Evolutionary conservation across 1,284 basidiomycete genomes (phyloP).

Genomic region (Pseudozyma sp.): DNA sequence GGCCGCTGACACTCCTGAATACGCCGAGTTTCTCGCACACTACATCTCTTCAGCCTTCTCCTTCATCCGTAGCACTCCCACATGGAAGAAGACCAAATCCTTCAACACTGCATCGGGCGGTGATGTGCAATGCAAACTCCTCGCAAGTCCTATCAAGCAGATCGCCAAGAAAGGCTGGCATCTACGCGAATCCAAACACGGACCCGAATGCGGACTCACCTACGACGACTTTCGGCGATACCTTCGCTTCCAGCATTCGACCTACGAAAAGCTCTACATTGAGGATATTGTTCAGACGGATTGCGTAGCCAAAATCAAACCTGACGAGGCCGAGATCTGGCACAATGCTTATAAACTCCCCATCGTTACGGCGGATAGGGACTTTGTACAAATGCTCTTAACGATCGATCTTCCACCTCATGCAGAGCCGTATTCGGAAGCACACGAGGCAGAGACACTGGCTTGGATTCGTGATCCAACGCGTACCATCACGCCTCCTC

Average conservation of each 20-base stretch:
- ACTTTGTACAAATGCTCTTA: constrained; percentile 63
- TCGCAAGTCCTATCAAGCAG: constrained; percentile 22
- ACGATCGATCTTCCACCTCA: constrained; percentile 58
- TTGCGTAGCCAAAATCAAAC: constrained; percentile 44
- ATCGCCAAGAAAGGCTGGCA: constrained; percentile 58
- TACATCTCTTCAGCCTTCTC: constrained; percentile 38
- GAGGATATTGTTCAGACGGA: constrained; percentile 36
- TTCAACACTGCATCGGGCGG: constrained; percentile 36
- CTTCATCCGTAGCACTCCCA: constrained; percentile 24
- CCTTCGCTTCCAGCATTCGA: constrained; percentile 51
- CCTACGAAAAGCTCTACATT: constrained; percentile 57
- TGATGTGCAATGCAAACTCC: constrained; percentile 34
- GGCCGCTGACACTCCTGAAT: constrained; percentile 33
- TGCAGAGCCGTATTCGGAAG: constrained; percentile 48
- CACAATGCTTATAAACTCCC: constrained; percentile 58
- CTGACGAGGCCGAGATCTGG: constrained; percentile 54
- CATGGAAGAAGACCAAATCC: constrained; percentile 39
- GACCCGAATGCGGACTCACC: constrained; percentile 27
- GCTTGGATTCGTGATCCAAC: constrained; percentile 20
- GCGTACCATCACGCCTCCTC: constrained; percentile 25
- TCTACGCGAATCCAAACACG: constrained; percentile 49
- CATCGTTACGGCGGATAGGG: constrained; percentile 55
- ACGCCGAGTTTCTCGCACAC: constrained; percentile 34
- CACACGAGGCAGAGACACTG: constrained; percentile 47
- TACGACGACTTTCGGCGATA: constrained; percentile 56